Base-by-base conservation (phyloP, 768 basidiomycete genomes). In the Naematelia aurantialba region DNA sequence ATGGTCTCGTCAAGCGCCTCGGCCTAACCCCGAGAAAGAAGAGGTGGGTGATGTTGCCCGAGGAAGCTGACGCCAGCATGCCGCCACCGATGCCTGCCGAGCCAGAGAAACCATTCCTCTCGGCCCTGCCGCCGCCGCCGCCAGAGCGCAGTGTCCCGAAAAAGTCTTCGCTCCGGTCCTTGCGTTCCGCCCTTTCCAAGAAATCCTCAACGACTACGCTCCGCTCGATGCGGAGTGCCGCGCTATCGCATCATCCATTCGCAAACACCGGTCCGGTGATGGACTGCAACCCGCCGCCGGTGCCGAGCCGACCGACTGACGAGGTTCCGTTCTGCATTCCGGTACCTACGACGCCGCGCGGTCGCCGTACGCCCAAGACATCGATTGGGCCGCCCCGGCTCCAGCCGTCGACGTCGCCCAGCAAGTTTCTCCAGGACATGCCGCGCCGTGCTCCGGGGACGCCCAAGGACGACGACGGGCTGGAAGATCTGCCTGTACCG, bases 21-120 rank as follows among this genome's bases (percentile, higher is more conserved):
- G 65, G 67, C 3, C 55, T 72, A 52, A 72, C 70, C 1, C 70
- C 70, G 21, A 72, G 65, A 62, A 72, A 72, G 55, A 58, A 58
- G 54, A 24, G 22, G 61, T 65, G 27, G 60, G 67, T 56, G 44
- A 44, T 53, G n/a, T 22, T 44, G 22, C 5, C 26, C 13, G 19
- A 21, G 26, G 39, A 27, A n/a, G 22, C 48, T 17, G 34, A 17
- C 34, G 8, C 8, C 34, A 39, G 34, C 34, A 39, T 39, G 34
- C 34, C 34, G 34, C 34, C 34, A 8, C 34, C 34, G 17, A 39
- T 39, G 34, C 34, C 34, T 17, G 8, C 34, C 17, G 34, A 39
- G 34, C 8, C 17, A 39, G 34, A 39, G 17, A 39, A 39, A 8
- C 47, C 49, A 11, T 30, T 30, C 14, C 19, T 11, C 8, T 44